Conservation (phyloP, 139 green algal species). For the Chlamydomonas incerta region DNA sequence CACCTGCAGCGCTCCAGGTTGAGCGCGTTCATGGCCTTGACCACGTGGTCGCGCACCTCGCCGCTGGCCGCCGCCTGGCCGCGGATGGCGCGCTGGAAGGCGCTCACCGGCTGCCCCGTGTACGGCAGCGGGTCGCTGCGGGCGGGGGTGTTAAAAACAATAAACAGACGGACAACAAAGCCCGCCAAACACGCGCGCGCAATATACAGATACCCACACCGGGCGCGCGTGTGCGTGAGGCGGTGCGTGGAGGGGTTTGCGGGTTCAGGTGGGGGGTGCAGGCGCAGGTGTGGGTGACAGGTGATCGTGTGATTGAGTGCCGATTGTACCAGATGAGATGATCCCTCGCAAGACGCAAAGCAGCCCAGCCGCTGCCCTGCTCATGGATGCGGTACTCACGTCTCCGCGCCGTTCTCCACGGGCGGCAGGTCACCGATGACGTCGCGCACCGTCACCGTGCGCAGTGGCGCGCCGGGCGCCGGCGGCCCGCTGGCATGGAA, state of each 20-base stretch:
- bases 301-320: too few species aligned
- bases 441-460: slow-evolving; percentile 93
- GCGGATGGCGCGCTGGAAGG: slow-evolving; percentile 89
- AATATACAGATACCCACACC: too few species aligned
- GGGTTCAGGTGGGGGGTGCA: neutral
- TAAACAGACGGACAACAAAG: too few species aligned
- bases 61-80: slow-evolving; percentile 31
- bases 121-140: slow-evolving; percentile 72
- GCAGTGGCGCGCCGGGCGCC: slow-evolving; percentile 78
- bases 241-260: neutral
- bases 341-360: too few species aligned
- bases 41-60: slow-evolving; percentile 90
- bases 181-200: too few species aligned
- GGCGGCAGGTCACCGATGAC: slow-evolving; percentile 92
- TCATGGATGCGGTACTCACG: slow-evolving; percentile 49
- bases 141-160: too few species aligned
- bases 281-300: too few species aligned
- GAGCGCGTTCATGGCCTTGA: slow-evolving; percentile 97
- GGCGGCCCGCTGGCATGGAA: slow-evolving; percentile 2
- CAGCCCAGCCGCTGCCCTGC: too few species aligned
- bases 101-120: slow-evolving; percentile 58
- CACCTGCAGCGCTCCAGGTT: slow-evolving; percentile 92
- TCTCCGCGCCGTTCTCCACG: slow-evolving; percentile 84
- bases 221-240: neutral
- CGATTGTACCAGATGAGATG: too few species aligned